phyloP scores from a whole-genome alignment of 352 stramenopile genomes.

The Phytopythium cucurbitacearum region DNA sequence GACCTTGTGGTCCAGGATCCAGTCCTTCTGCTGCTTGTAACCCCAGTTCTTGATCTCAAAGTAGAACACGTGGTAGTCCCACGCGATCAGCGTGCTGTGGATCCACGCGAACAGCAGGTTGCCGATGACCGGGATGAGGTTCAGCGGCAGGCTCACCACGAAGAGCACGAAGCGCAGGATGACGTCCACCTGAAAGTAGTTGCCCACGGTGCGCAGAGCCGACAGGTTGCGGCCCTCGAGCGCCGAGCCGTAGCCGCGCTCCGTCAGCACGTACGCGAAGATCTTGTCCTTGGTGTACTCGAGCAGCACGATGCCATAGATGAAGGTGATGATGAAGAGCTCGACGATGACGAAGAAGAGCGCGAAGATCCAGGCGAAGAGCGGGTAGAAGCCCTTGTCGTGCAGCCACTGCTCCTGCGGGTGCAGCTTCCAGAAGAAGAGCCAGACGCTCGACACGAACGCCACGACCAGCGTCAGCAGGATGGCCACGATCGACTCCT shows the following conservation, averaged over 20 bases:
- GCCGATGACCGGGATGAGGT: slow-evolving; percentile 52
- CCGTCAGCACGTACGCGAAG: slow-evolving; percentile 42
- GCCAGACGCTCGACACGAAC: slow-evolving; percentile 34
- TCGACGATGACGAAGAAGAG: slow-evolving; percentile 47
- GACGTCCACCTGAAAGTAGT: slow-evolving; percentile 41
- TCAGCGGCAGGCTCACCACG: slow-evolving; percentile 47
- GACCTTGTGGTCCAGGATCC: slow-evolving; percentile 30
- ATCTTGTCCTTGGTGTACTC: slow-evolving; percentile 54
- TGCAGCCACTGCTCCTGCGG: slow-evolving; percentile 34
- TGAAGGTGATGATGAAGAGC: slow-evolving; percentile 47
- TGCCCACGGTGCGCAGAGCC: slow-evolving; percentile 26
- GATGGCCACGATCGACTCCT: slow-evolving; percentile 36
- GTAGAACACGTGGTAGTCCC: slow-evolving; percentile 58
- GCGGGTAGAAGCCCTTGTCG: slow-evolving; percentile 24
- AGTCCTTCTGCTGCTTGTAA: slow-evolving; percentile 44
- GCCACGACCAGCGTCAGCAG: slow-evolving; percentile 48
- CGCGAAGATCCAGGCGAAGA: slow-evolving; percentile 45
- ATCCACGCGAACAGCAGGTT: slow-evolving; percentile 52
- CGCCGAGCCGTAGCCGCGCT: slow-evolving; percentile 27
- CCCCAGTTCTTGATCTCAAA: slow-evolving; percentile 43
- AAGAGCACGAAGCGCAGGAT: slow-evolving; percentile 40
- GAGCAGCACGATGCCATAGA: slow-evolving; percentile 43
- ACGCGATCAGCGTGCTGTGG: slow-evolving; percentile 47
- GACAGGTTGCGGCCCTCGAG: slow-evolving; percentile 20
- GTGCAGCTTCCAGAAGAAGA: slow-evolving; percentile 37